Evolutionary conservation across 257 asterid genomes (phyloP).

Genomic region (Striga asiatica): DNA sequence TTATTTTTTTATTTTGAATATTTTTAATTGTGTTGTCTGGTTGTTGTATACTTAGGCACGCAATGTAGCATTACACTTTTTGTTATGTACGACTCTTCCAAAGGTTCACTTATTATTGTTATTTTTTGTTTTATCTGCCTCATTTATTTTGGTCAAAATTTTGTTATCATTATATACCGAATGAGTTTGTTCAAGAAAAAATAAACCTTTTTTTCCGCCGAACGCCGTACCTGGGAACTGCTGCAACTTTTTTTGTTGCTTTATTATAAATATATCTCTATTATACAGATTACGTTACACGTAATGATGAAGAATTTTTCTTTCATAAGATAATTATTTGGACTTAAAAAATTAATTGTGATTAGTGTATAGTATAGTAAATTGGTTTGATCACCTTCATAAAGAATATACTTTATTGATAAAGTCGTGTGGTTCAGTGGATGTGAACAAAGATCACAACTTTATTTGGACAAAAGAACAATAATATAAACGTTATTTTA

Average conservation of each 20-base stretch:
- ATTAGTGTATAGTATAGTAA: conserved; percentile 13
- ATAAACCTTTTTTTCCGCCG: conserved; percentile 47
- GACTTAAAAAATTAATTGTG: conserved; percentile 18
- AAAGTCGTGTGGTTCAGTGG: conserved; percentile 21
- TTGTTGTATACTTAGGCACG: too few relatives aligned
- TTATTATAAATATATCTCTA: conserved; percentile 19
- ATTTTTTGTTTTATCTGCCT: neutral
- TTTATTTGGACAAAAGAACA: neutral
- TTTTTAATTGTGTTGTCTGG: too few relatives aligned
- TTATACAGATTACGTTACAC: conserved; percentile 19
- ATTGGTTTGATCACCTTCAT: neutral
- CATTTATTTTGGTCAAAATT: neutral
- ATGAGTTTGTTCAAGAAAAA: conserved; percentile 23
- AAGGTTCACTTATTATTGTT: neutral
- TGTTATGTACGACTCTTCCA: too few relatives aligned
- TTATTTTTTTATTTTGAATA: too few relatives aligned
- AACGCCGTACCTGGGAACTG: conserved; percentile 97
- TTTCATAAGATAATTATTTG: neutral
- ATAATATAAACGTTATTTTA: neutral
- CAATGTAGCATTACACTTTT: too few relatives aligned
- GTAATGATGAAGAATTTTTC: conserved; percentile 15
- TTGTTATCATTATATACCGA: neutral
- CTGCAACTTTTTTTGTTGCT: conserved; percentile 37
- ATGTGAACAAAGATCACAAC: conserved; percentile 16
- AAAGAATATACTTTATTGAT: neutral